These are phyloP conservation scores for Leishmania tarentolae DNA, from an alignment of 208 protist species.

Conservation along the genomic window DNA sequence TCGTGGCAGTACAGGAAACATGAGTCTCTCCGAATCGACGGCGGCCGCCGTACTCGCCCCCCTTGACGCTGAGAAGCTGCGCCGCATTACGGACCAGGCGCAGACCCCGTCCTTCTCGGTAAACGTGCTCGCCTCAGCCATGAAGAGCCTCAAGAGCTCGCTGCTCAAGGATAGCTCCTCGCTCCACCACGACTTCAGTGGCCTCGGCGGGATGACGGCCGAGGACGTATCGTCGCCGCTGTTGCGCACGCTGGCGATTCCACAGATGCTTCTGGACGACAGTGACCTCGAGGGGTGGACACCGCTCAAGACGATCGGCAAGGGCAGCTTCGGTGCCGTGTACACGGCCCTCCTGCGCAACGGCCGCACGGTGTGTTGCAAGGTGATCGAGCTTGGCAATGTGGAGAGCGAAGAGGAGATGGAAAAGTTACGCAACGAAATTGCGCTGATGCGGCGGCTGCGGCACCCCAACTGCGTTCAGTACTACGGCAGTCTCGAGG, in stretches of 20 bases:
- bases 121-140: not conserved
- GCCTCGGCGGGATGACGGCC: not conserved
- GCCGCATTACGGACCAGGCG: constrained; percentile 35
- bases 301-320: constrained; percentile 77
- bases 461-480: constrained; percentile 91
- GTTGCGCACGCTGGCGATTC: constrained; percentile 12
- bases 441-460: constrained; percentile 83
- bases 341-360: constrained; percentile 74
- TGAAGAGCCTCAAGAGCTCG: not conserved
- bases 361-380: constrained; percentile 82
- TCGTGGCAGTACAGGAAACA: not conserved
- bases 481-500: constrained; percentile 89
- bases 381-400: constrained; percentile 82
- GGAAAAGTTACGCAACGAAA: constrained; percentile 83
- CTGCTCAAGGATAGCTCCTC: not conserved
- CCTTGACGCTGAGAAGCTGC: constrained; percentile 53
- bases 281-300: constrained; percentile 74
- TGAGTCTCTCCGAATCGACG: constrained; percentile 28
- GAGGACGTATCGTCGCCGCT: constrained; percentile 15
- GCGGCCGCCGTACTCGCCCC: constrained; percentile 35
- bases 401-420: constrained; percentile 69
- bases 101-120: constrained; percentile 17
- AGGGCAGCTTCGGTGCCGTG: constrained; percentile 87
- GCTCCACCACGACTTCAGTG: not conserved
- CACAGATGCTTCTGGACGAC: constrained; percentile 50